These are phyloP conservation scores for Aspergillus bombycis DNA, from an alignment of 2,329 filamentous ascomycete species.

Conservation along the genomic window DNA sequence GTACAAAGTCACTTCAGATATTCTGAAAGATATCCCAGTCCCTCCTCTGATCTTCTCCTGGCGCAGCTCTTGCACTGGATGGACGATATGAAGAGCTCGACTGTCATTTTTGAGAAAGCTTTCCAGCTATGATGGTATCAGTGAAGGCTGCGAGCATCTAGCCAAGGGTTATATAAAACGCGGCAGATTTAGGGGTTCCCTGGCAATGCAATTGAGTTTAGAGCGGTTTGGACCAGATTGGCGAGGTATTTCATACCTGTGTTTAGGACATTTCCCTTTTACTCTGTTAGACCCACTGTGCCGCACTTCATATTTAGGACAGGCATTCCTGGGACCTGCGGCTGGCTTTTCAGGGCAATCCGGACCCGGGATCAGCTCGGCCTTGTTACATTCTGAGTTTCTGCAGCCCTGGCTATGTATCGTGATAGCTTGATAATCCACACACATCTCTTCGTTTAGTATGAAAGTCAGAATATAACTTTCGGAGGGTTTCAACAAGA, in stretches of 20 bases:
- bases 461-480: too few relatives aligned
- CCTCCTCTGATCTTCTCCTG: not conserved
- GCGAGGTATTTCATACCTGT: not conserved
- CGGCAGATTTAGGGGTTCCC: not conserved
- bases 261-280: not conserved
- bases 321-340: not conserved
- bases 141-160: too few relatives aligned
- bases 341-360: not conserved
- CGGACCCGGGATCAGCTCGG: not conserved
- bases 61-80: fast-evolving
- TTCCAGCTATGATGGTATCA: not conserved
- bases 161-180: not conserved
- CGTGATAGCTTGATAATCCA: not conserved
- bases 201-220: not conserved
- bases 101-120: not conserved
- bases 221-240: not conserved
- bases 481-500: not conserved
- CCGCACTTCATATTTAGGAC: not conserved
- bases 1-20: not conserved
- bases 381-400: not conserved
- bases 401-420: not conserved
- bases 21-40: not conserved
- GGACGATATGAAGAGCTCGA: fast-evolving
- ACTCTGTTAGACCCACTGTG: not conserved
- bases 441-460: not conserved